Evolutionary conservation across 495 filamentous ascomycete species (phyloP).

Genomic region (Neurospora sp.): DNA sequence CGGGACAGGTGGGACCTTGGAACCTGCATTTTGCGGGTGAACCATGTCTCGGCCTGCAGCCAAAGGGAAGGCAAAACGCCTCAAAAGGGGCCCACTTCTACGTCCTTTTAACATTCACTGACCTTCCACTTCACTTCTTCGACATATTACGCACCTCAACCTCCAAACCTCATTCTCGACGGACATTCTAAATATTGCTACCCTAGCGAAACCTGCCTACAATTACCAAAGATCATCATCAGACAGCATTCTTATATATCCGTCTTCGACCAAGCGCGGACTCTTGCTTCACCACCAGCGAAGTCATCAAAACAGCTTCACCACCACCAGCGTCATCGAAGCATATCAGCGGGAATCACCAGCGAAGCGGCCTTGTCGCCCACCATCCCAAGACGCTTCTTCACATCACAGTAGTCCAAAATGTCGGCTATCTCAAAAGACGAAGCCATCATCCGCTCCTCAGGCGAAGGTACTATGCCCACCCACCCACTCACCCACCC

Average conservation of each 20-base stretch:
- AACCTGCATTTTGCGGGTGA: neutral
- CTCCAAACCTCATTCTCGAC: neutral
- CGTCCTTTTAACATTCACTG: neutral
- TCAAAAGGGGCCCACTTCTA: neutral
- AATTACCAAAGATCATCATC: neutral
- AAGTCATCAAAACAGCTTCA: neutral
- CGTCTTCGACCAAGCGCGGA: neutral
- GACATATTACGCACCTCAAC: neutral
- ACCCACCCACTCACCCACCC: neutral
- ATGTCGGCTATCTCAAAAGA: slow-evolving; percentile 4
- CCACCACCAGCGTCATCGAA: neutral
- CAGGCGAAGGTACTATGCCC: slow-evolving; percentile 19
- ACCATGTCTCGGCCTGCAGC: neutral
- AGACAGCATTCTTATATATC: neutral
- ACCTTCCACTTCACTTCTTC: neutral
- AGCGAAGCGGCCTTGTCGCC: neutral
- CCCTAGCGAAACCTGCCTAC: neutral
- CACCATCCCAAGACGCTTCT: neutral
- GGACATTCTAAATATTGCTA: neutral
- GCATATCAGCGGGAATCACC: neutral
- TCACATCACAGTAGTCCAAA: neutral
- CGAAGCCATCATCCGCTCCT: slow-evolving; percentile 15
- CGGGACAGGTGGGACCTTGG: neutral
- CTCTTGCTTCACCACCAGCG: neutral
- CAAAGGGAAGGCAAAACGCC: neutral